These are phyloP conservation scores for Lotmaria passim DNA, from an alignment of 208 protist species.

Conservation along the genomic window DNA sequence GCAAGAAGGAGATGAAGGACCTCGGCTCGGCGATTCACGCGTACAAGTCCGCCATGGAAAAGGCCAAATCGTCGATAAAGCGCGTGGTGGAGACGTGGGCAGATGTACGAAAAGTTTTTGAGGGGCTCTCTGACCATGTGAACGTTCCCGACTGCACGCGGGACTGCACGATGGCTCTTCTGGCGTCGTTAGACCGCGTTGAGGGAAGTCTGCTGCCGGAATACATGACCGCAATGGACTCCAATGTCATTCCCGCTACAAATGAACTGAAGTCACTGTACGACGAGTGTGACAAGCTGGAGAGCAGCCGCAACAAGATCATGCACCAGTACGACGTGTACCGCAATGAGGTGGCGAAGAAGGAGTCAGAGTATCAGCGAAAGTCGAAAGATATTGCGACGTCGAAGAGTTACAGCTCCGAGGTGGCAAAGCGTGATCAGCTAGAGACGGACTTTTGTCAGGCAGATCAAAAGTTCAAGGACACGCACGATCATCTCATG, in stretches of 20 bases:
- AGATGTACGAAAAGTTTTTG: slow-evolving; percentile 44
- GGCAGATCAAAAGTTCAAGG: slow-evolving; percentile 53
- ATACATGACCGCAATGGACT: slow-evolving; percentile 47
- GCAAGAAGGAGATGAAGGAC: slow-evolving; percentile 37
- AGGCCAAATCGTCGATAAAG: slow-evolving; percentile 39
- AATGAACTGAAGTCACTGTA: slow-evolving; percentile 44
- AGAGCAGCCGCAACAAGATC: slow-evolving; percentile 44
- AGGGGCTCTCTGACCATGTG: slow-evolving; percentile 33
- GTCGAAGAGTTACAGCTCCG: slow-evolving; percentile 48
- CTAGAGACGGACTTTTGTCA: slow-evolving; percentile 40
- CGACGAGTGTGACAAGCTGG: slow-evolving; percentile 52
- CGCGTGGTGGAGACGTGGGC: slow-evolving; percentile 35
- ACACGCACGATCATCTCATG: slow-evolving; percentile 43
- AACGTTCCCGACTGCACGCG: slow-evolving; percentile 30
- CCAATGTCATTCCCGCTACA: slow-evolving; percentile 31
- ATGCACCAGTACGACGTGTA: slow-evolving; percentile 69
- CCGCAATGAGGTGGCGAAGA: slow-evolving; percentile 52
- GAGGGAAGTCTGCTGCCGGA: slow-evolving; percentile 23
- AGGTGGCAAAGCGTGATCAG: slow-evolving; percentile 54
- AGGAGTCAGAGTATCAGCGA: slow-evolving; percentile 52
- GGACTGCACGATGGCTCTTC: slow-evolving; percentile 35
- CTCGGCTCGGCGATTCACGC: slow-evolving; percentile 30
- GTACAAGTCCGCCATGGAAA: slow-evolving; percentile 60
- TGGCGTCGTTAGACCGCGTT: slow-evolving; percentile 40
- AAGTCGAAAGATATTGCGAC: slow-evolving; percentile 57